Evolutionary conservation across 2,329 filamentous ascomycete genomes (phyloP).

Genomic region (Lachnellula occidentalis): DNA sequence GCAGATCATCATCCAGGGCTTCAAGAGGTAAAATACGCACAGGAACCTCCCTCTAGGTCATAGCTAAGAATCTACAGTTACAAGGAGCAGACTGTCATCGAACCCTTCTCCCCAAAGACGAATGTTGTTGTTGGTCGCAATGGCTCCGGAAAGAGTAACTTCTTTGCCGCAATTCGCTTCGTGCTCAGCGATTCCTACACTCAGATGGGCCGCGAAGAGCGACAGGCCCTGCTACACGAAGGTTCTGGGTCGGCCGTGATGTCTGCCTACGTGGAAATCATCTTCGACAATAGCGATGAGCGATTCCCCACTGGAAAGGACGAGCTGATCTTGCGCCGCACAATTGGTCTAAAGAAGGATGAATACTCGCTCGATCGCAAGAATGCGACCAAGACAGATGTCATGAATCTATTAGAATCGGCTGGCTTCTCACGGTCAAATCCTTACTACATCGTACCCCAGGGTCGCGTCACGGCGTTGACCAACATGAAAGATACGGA

Average conservation of each 20-base stretch:
- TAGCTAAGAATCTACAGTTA: conserved; percentile 57
- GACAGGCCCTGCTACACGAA: conserved; percentile 93
- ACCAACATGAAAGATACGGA: conserved; percentile 99
- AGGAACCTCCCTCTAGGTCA: neutral
- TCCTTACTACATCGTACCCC: conserved; percentile 98
- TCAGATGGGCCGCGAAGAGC: conserved; percentile 91
- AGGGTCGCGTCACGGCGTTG: conserved; percentile 89
- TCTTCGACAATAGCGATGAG: conserved; percentile 96
- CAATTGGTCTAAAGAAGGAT: conserved; percentile 96
- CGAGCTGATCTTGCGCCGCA: conserved; percentile 84
- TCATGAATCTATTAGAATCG: conserved; percentile 91
- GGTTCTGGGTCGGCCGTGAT: conserved; percentile 96
- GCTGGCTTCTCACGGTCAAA: conserved; percentile 96
- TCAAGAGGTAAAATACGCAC: conserved; percentile 70
- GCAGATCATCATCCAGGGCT: conserved; percentile 99
- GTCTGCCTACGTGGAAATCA: conserved; percentile 99
- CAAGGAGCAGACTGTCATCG: conserved; percentile 98
- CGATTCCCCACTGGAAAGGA: conserved; percentile 90
- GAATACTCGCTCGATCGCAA: conserved; percentile 98
- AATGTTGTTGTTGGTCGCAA: conserved; percentile 99
- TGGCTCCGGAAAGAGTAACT: conserved; percentile 98
- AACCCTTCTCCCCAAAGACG: conserved; percentile 93
- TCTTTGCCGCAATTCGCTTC: conserved; percentile 98
- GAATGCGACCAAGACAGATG: conserved; percentile 88
- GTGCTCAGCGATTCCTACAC: conserved; percentile 97